Evolutionary conservation across 805 yeast species (phyloP).

Genomic region (Wickerhamomyces bovis): DNA sequence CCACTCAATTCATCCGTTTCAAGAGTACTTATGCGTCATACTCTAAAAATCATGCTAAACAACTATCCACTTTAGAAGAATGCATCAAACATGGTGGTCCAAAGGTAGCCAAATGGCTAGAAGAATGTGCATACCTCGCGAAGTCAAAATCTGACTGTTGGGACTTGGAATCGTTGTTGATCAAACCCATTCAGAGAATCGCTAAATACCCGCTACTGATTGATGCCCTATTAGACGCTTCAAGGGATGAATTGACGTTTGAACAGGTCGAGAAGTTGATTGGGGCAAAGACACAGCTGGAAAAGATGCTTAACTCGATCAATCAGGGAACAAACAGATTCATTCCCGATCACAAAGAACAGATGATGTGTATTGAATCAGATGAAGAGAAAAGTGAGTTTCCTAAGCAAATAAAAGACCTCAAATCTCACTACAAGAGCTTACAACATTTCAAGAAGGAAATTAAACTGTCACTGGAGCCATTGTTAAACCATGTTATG

Average conservation of each 20-base stretch:
- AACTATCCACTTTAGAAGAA: constrained; percentile 21
- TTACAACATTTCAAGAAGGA: constrained; percentile 13
- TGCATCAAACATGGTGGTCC: constrained; percentile 16
- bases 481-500: constrained; percentile 6
- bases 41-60: constrained; percentile 26
- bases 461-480: constrained; percentile 10
- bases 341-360: neutral
- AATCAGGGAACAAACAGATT: neutral
- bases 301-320: constrained; percentile 9
- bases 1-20: constrained; percentile 27
- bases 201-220: constrained; percentile 18
- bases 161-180: constrained; percentile 27
- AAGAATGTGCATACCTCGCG: constrained; percentile 25
- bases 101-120: constrained; percentile 28
- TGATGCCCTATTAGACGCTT: constrained; percentile 11
- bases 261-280: constrained; percentile 11
- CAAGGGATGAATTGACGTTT: constrained; percentile 6
- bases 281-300: constrained; percentile 15
- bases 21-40: constrained; percentile 30
- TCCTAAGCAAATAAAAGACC: constrained; percentile 4
- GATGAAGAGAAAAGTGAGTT: constrained; percentile 6
- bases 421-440: constrained; percentile 2
- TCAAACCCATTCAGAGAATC: constrained; percentile 28
- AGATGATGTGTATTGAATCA: constrained; percentile 2
- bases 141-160: constrained; percentile 20